Evolutionary conservation across 2,329 filamentous ascomycete species (phyloP), one percentile per base, ranked within the genome.

Genomic region (Neophaeococcomyces mojaviensis): DNA sequence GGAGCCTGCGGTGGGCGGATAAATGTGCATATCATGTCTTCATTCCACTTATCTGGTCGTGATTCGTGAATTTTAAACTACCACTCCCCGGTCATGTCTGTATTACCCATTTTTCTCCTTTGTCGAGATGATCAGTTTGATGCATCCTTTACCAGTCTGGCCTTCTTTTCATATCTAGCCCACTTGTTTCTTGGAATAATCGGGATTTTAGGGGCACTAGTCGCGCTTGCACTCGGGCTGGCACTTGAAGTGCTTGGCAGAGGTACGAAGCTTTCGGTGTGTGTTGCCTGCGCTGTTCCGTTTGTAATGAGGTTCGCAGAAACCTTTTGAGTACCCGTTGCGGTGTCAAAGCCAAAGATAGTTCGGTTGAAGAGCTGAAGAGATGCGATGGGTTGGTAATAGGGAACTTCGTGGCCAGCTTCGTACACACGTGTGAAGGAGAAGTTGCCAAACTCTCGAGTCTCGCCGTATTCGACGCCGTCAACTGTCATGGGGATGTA

Each of bases 391-490:
- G 79, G 79, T 63, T 82, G 79, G 58, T 78, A 79, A 44, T 71
- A 75, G 0, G 78, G 72, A 1, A 81, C 74, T 42, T 78, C 73
- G 56, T 85, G 81, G 1, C 82, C 81, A 13, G 80, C 72, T 56
- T 84, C 76, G 60, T 81, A 84, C 39, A 85, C 71, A 6, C 81
- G 73, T 44, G 77, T 78, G 60, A 85, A 85, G 13, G 75, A 79
- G 44, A 85, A 73, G 55, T 89, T 89, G 9, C 83, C 86, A 56
- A 79, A 86, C 62, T 92, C 85, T 3, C 86, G 77, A 0, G 87
- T 85, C 46, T 78, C 76, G 16, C 86, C 87, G 78, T 85, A 58
- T 81, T 77, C 63, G 5, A 74, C 71, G 20, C 72, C 73, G 59
- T 87, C 85, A 33, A 86, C 79, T 10, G 80, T 68, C 51, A 92